Evolutionary conservation across 2,329 filamentous ascomycete genomes (phyloP).

Genomic region (Scytalidium lignicola): DNA sequence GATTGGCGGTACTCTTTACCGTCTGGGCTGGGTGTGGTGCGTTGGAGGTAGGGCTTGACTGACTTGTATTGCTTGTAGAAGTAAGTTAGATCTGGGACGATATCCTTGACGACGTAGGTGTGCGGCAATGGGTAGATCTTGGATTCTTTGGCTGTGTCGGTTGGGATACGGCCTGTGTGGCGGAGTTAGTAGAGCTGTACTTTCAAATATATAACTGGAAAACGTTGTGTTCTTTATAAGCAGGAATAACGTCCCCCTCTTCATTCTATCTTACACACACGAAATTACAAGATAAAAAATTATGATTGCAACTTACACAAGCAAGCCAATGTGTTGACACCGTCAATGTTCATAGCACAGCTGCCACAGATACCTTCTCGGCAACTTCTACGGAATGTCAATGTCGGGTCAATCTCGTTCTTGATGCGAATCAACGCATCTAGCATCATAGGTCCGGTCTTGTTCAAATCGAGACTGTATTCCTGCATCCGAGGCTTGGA

Average conservation of each 20-base stretch:
- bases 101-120: conserved; percentile 98
- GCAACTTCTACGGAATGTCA: conserved; percentile 94
- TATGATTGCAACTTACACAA: conserved; percentile 64
- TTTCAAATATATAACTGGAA: not conserved
- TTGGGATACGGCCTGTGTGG: conserved; percentile 78
- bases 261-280: no score
- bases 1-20: conserved; percentile 89
- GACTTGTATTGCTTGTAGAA: conserved; percentile 99
- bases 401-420: conserved; percentile 95
- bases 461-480: conserved; percentile 94
- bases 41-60: conserved; percentile 97
- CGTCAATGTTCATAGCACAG: conserved; percentile 99
- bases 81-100: conserved; percentile 94
- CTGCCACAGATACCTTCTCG: conserved; percentile 97
- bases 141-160: conserved; percentile 71
- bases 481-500: conserved; percentile 94
- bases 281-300: not conserved
- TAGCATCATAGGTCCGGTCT: conserved; percentile 98
- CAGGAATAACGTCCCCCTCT: no score
- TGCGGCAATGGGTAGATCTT: conserved; percentile 98
- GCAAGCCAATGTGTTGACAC: conserved; percentile 95
- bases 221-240: no score
- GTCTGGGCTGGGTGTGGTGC: conserved; percentile 76
- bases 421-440: conserved; percentile 97
- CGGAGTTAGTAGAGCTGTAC: conserved; percentile 22